These are phyloP conservation scores for Dictyostelium capitatum DNA, from an alignment of 78 protist species.

Conservation along the genomic window DNA sequence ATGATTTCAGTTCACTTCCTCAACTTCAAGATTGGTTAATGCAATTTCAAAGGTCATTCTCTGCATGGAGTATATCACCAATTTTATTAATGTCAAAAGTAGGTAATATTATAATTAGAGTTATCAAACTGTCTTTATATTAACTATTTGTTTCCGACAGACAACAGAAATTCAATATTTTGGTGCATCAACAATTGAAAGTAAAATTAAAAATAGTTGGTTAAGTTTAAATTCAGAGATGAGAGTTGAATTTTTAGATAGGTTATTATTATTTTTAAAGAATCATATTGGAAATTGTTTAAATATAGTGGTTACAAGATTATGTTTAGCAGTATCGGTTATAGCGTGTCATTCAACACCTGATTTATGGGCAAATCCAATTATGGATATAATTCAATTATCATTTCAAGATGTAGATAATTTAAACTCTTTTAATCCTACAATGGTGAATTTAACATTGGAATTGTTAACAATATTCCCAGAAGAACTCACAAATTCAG, in stretches of 20 bases:
- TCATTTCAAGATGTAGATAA: conserved; percentile 26
- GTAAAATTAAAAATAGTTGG: conserved; percentile 49
- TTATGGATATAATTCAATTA: conserved; percentile 34
- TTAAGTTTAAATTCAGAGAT: not conserved
- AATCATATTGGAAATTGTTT: not conserved
- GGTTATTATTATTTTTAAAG: not conserved
- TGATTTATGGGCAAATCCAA: conserved; percentile 32
- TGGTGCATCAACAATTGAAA: conserved; percentile 77
- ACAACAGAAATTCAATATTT: conserved; percentile 65
- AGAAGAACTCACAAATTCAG: conserved; percentile 33
- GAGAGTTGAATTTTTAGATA: conserved; percentile 13
- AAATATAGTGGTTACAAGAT: conserved; percentile 23
- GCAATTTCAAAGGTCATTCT: conserved; percentile 30
- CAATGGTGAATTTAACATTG: not conserved
- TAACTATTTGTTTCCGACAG: too few species aligned
- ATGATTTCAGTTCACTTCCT: conserved; percentile 3
- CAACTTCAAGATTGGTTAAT: conserved; percentile 45
- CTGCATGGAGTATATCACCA: conserved; percentile 43
- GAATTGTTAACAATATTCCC: conserved; percentile 49
- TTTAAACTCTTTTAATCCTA: not conserved
- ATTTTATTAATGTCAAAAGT: conserved; percentile 20
- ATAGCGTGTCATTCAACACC: conserved; percentile 59
- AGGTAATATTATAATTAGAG: too few species aligned
- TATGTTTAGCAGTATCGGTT: conserved; percentile 46
- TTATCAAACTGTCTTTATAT: too few species aligned